A percentile compares a stretch with the other conserved stretches of the same genome.
Conservation (phyloP, 208 protist genomes). For the Trypanosoma lewisi region DNA sequence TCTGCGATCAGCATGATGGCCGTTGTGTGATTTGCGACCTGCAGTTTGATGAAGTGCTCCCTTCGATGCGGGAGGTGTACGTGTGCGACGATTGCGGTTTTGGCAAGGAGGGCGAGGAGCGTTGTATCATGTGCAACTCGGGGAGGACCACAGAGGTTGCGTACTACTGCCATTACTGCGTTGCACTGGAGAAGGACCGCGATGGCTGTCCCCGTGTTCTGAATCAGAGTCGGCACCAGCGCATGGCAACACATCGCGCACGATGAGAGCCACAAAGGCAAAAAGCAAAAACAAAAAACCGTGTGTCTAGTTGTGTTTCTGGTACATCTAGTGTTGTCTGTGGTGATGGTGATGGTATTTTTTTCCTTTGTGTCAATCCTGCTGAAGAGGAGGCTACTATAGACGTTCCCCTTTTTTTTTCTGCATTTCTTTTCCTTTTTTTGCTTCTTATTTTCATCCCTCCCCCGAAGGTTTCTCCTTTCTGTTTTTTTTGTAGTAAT, state of each 20-base stretch:
- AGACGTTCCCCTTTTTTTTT: background rate
- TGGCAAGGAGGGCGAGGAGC: slow-evolving; percentile 65
- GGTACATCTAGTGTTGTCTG: background rate
- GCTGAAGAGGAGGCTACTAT: background rate
- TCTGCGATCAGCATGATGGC: slow-evolving; percentile 87
- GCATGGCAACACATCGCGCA: slow-evolving; percentile 45
- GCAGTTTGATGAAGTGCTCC: slow-evolving; percentile 67
- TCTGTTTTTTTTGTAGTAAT: background rate
- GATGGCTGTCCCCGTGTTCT: slow-evolving; percentile 87
- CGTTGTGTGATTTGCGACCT: slow-evolving; percentile 89
- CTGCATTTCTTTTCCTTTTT: background rate
- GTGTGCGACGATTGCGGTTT: slow-evolving; percentile 89
- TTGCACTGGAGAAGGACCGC: slow-evolving; percentile 83
- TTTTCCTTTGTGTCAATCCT: background rate
- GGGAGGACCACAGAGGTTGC: slow-evolving; percentile 58
- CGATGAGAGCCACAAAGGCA: background rate
- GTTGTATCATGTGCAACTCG: slow-evolving; percentile 84
- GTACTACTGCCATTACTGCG: slow-evolving; percentile 90
- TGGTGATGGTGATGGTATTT: background rate
- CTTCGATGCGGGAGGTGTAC: slow-evolving; percentile 76
- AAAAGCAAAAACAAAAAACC: too few relatives aligned
- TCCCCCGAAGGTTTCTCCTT: slow-evolving; percentile 1
- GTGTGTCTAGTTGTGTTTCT: background rate
- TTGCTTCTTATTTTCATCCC: background rate
- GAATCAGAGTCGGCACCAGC: slow-evolving; percentile 74